Percentiles rank a stretch among this genome's conserved stretches.
Conservation (phyloP, 2,329 filamentous ascomycete genomes). For the Teratosphaeria gauchensis region DNA sequence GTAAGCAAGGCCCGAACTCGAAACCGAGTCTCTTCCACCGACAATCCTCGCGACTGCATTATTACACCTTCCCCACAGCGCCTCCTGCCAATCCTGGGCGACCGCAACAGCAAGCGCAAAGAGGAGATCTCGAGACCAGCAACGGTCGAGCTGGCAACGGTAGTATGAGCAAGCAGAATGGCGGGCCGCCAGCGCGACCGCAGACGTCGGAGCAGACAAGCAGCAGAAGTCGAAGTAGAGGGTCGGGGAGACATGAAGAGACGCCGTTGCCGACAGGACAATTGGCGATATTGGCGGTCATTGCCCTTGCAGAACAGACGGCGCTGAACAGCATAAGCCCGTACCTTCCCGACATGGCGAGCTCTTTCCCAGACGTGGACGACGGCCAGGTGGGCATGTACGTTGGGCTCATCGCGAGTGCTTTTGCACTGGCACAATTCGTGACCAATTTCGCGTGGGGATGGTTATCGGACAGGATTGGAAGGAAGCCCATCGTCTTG, state of each 20-base stretch:
- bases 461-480: conserved; percentile 68
- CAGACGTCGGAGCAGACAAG: background rate
- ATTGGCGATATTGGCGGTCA: conserved; percentile 73
- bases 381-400: conserved; percentile 67
- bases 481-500: conserved; percentile 73
- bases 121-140: conserved; percentile 43
- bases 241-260: conserved; percentile 32
- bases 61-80: conserved; percentile 71
- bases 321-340: conserved; percentile 93
- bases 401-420: conserved; percentile 79
- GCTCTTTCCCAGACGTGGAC: conserved; percentile 71
- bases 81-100: conserved; percentile 40
- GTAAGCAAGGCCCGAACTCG: background rate
- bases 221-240: background rate
- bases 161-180: conserved; percentile 7
- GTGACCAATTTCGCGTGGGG: conserved; percentile 89
- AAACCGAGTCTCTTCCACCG: conserved; percentile 27
- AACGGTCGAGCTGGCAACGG: conserved; percentile 36
- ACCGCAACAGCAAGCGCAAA: background rate
- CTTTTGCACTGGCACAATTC: conserved; percentile 87
- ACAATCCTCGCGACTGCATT: conserved; percentile 52
- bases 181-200: background rate
- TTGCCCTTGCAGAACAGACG: conserved; percentile 89
- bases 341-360: conserved; percentile 88
- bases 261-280: conserved; percentile 76